These are phyloP conservation scores for Termitomyces sp. DNA, from an alignment of 768 basidiomycete species.

Conservation along the genomic window DNA sequence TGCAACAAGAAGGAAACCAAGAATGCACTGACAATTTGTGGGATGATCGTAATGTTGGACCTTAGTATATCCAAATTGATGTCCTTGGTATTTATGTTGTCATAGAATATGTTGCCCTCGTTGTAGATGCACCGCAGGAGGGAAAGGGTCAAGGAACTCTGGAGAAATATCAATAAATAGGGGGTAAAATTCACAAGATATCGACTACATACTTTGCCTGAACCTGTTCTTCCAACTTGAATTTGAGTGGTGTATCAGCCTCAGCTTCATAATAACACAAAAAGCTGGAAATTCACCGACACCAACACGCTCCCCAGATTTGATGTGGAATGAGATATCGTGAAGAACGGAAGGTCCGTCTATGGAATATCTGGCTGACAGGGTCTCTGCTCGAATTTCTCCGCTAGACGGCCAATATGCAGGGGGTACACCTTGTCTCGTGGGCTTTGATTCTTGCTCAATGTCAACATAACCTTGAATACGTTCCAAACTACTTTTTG, in stretches of 20 bases:
- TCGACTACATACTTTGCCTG: constrained; percentile 33
- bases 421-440: constrained; percentile 45
- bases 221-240: constrained; percentile 41
- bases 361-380: constrained; percentile 56
- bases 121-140: constrained; percentile 57
- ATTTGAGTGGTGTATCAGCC: neutral
- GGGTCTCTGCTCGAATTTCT: constrained; percentile 45
- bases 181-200: neutral
- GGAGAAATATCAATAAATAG: neutral
- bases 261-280: neutral
- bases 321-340: constrained; percentile 46
- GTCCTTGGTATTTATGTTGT: constrained; percentile 42
- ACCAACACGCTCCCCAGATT: constrained; percentile 58
- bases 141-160: constrained; percentile 57
- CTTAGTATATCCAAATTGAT: constrained; percentile 57
- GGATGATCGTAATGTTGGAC: constrained; percentile 58
- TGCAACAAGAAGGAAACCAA: neutral
- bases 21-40: constrained; percentile 34
- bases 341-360: constrained; percentile 53
- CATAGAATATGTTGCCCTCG: constrained; percentile 53
- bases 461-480: constrained; percentile 63
- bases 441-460: constrained; percentile 49
- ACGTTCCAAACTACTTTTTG: constrained; percentile 51
- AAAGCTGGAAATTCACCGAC: constrained; percentile 25
- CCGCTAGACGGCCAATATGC: constrained; percentile 68